Evolutionary conservation across 805 yeast species (phyloP).

Genomic region (Metschnikowia lunata): DNA sequence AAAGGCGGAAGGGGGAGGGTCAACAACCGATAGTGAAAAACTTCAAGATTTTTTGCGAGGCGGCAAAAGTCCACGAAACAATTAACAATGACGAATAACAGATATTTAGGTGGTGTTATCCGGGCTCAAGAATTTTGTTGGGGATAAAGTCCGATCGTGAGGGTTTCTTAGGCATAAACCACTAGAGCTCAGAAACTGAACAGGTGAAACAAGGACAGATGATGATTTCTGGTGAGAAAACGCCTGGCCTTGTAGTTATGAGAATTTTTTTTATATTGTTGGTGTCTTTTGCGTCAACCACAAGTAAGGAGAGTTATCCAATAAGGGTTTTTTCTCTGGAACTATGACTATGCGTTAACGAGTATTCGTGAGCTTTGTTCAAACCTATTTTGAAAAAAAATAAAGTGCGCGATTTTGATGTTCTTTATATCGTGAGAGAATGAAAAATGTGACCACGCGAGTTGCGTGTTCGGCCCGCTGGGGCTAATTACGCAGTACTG

Average conservation of each 20-base stretch:
- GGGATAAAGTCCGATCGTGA: conserved; percentile 33
- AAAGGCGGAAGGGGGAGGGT: conserved; percentile 35
- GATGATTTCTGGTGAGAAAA: conserved; percentile 5
- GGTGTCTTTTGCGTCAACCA: no score
- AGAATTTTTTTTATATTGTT: no score
- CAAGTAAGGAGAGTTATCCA: no score
- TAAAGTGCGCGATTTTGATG: no score
- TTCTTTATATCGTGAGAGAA: no score
- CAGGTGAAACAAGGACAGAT: conserved; percentile 8
- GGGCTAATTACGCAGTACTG: no score
- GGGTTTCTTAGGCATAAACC: conserved; percentile 44
- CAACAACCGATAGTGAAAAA: conserved; percentile 30
- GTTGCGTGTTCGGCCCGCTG: no score
- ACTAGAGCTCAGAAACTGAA: conserved; percentile 9
- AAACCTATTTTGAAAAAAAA: no score
- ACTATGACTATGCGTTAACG: no score
- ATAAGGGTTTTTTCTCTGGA: no score
- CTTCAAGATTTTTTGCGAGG: background rate
- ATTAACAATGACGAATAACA: background rate
- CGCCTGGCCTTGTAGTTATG: conserved; percentile 6
- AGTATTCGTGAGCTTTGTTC: no score
- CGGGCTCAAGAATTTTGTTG: conserved; percentile 37
- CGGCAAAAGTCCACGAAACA: conserved; percentile 5
- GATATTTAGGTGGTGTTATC: conserved; percentile 29
- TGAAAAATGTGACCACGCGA: no score